phyloP scores from a whole-genome alignment of 2,329 filamentous ascomycete species.

The Fusarium keratoplasticum region DNA sequence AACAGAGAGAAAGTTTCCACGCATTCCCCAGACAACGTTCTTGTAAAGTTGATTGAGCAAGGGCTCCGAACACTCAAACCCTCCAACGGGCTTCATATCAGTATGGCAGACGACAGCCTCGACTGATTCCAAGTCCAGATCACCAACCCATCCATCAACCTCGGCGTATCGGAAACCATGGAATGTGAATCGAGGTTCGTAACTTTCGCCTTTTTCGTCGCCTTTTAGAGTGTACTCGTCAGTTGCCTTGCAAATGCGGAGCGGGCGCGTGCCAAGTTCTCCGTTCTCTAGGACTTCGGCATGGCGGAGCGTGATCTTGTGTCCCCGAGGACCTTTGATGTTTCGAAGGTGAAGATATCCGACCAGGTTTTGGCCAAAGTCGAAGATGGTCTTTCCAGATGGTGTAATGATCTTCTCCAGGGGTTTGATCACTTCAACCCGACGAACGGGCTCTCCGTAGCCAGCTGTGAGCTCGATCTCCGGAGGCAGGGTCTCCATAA shows the following conservation, averaged over 20 bases:
- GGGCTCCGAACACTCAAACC: constrained; percentile 62
- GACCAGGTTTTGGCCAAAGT: constrained; percentile 70
- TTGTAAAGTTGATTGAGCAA: constrained; percentile 65
- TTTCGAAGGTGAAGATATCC: constrained; percentile 58
- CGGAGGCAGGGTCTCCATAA: constrained; percentile 45
- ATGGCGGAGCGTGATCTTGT: constrained; percentile 60
- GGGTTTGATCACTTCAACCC: constrained; percentile 12
- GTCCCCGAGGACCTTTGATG: constrained; percentile 51
- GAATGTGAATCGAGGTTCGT: constrained; percentile 64
- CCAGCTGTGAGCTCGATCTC: constrained; percentile 63
- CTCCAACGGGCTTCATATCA: constrained; percentile 62
- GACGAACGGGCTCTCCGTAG: constrained; percentile 19
- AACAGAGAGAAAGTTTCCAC: constrained; percentile 66
- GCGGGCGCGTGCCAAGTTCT: constrained; percentile 51
- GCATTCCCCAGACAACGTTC: constrained; percentile 67
- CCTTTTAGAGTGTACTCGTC: constrained; percentile 19
- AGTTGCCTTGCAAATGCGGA: constrained; percentile 28
- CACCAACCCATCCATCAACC: constrained; percentile 55
- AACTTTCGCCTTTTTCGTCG: constrained; percentile 42
- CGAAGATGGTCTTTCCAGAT: constrained; percentile 60
- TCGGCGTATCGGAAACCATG: constrained; percentile 67
- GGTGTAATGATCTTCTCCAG: constrained; percentile 45
- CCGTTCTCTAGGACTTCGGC: constrained; percentile 66
- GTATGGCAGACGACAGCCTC: constrained; percentile 57
- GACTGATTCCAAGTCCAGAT: constrained; percentile 27